Evolutionary conservation across 495 filamentous ascomycete genomes (phyloP).

Genomic region (Penicillium bialowiezense): DNA sequence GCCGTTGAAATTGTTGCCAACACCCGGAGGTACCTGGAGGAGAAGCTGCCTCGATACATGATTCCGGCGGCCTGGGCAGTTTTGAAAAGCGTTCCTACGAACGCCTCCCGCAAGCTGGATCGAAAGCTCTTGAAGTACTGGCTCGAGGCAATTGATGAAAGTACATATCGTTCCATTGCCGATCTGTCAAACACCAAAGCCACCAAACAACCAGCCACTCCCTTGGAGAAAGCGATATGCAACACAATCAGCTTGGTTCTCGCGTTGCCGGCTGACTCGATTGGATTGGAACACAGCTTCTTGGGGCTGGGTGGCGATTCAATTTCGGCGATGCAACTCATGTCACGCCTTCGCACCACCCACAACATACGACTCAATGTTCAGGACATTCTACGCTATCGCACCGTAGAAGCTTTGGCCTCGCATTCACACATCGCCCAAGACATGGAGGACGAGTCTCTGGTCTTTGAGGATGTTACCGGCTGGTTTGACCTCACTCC

Average conservation of each 20-base stretch:
- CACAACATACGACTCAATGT: neutral
- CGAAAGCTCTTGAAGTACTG: too few relatives aligned
- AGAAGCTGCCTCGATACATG: neutral
- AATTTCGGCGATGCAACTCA: neutral
- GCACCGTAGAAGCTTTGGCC: neutral
- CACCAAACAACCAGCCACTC: neutral
- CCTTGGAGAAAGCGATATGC: neutral
- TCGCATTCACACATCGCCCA: neutral
- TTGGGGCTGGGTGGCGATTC: neutral
- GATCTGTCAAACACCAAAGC: neutral
- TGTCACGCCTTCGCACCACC: neutral
- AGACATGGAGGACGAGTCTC: neutral
- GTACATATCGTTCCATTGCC: neutral
- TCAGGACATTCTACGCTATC: neutral
- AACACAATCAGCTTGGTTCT: neutral
- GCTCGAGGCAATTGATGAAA: neutral
- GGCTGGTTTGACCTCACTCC: conserved; percentile 54
- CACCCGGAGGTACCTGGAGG: too few relatives aligned
- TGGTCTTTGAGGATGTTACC: too few relatives aligned
- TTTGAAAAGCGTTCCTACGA: neutral
- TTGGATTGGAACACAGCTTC: neutral
- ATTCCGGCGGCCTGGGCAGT: neutral
- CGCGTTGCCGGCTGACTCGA: neutral
- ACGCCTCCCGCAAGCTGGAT: neutral
- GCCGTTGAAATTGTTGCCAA: neutral